Evolutionary conservation across 257 asterid genomes (phyloP).

Genomic region (Nicotiana obtusifolia): DNA sequence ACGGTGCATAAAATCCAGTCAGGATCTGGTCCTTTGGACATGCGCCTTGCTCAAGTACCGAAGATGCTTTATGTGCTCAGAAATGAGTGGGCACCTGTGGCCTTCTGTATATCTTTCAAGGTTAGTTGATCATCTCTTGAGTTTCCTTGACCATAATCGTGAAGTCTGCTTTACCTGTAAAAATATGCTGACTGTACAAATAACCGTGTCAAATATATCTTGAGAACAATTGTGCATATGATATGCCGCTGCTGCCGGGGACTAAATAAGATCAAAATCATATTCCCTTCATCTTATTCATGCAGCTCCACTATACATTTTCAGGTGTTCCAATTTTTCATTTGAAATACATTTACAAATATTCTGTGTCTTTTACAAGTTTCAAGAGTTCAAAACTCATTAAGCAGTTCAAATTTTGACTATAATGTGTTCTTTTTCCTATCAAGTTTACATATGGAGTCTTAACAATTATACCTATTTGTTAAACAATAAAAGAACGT

Average conservation of each 20-base stretch:
- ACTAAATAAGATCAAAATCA: neutral
- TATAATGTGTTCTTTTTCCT: neutral
- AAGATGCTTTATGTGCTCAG: conserved; percentile 88
- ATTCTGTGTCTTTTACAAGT: neutral
- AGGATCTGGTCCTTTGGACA: conserved; percentile 81
- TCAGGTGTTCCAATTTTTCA: neutral
- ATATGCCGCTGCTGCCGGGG: neutral
- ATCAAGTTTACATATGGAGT: neutral
- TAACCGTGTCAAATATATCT: neutral
- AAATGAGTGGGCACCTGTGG: conserved; percentile 83
- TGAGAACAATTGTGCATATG: neutral
- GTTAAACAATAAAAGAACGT: neutral
- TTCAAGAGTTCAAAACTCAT: neutral
- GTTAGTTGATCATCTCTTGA: conserved; percentile 21
- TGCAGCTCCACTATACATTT: neutral
- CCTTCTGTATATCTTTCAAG: conserved; percentile 96
- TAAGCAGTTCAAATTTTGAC: neutral
- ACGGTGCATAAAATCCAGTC: conserved; percentile 84
- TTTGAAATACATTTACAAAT: neutral
- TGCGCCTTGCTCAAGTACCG: conserved; percentile 86
- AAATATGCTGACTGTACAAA: neutral
- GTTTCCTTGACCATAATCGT: neutral
- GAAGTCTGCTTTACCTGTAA: neutral
- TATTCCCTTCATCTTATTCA: neutral
- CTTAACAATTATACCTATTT: neutral